A percentile compares a stretch with the other conserved stretches of the same genome.
These are phyloP conservation scores for Adansonia madagascariensis DNA, from an alignment of 441 rosid species.

Conservation along the genomic window DNA sequence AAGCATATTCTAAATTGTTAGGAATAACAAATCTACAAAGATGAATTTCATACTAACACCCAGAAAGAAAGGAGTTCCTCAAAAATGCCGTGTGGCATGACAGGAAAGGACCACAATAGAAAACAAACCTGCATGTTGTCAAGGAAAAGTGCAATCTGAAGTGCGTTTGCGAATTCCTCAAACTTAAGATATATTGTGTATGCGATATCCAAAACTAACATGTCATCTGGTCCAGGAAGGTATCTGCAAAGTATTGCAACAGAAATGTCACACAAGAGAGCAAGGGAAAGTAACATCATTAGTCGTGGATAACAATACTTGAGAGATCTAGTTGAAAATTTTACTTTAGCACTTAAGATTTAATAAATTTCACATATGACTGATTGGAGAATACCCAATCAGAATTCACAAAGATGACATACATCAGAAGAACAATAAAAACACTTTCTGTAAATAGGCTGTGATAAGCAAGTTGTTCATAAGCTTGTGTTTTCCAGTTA, in stretches of 20 bases:
- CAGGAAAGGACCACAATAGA: conserved; percentile 26
- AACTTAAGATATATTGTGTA: conserved; percentile 82
- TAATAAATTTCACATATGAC: neutral
- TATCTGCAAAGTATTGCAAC: conserved; percentile 57
- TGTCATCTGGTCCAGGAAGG: conserved; percentile 96
- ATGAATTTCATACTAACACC: neutral
- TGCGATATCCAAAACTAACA: conserved; percentile 74
- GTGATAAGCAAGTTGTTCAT: neutral
- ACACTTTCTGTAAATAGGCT: neutral
- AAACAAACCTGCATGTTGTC: conserved; percentile 80
- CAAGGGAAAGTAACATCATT: neutral
- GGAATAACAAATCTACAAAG: conserved; percentile 12
- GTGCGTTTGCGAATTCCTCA: conserved; percentile 77
- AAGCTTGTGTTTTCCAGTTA: conserved; percentile 33
- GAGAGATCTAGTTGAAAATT: neutral
- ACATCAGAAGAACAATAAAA: neutral
- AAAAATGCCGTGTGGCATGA: neutral
- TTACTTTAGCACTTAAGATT: neutral
- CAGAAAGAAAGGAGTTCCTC: neutral
- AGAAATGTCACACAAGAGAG: conserved; percentile 20
- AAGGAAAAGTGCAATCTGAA: conserved; percentile 84
- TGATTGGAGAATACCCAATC: neutral
- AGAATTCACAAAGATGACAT: neutral
- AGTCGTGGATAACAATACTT: neutral
- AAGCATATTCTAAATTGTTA: conserved; percentile 33